Evolutionary conservation across 108 stramenopile genomes (phyloP).

Genomic region (Skeletonema grethae): DNA sequence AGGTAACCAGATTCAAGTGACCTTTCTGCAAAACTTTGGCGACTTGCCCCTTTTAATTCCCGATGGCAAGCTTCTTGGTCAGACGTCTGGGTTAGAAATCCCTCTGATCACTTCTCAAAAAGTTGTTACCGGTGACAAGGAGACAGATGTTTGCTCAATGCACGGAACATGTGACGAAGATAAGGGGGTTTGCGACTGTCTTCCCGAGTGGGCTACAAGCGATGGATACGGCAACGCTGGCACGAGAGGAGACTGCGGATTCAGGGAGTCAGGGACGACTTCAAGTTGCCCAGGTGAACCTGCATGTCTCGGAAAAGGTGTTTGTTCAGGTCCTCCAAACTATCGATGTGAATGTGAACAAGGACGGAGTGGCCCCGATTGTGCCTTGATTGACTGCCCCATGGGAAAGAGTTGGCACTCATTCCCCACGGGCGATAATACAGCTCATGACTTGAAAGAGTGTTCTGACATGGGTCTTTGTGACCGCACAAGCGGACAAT

Average conservation of each 20-base stretch:
- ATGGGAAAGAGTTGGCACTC: slow-evolving; percentile 57
- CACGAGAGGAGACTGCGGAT: slow-evolving; percentile 68
- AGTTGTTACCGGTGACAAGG: slow-evolving; percentile 61
- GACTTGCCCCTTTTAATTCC: slow-evolving; percentile 52
- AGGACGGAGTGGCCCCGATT: slow-evolving; percentile 78
- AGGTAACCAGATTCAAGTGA: slow-evolving; percentile 53
- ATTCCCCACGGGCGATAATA: slow-evolving; percentile 30
- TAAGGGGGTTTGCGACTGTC: slow-evolving; percentile 52
- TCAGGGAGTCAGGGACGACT: slow-evolving; percentile 23
- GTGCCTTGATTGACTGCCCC: slow-evolving; percentile 69
- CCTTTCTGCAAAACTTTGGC: slow-evolving; percentile 74
- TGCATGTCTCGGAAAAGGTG: slow-evolving; percentile 57
- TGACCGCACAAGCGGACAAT: slow-evolving; percentile 57
- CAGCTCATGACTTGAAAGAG: slow-evolving; percentile 59
- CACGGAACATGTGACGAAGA: slow-evolving; percentile 59
- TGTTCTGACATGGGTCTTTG: slow-evolving; percentile 80
- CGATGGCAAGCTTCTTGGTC: slow-evolving; percentile 48
- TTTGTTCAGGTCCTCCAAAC: slow-evolving; percentile 50
- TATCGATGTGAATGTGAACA: slow-evolving; percentile 70
- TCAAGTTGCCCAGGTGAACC: slow-evolving; percentile 40
- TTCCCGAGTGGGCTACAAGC: slow-evolving; percentile 58
- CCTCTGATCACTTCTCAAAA: slow-evolving; percentile 52
- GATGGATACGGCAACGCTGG: slow-evolving; percentile 70
- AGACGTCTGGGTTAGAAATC: slow-evolving; percentile 40
- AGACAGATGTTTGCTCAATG: slow-evolving; percentile 59